Base-by-base conservation (phyloP, 139 green algal genomes). In the Volvox africanus region DNA sequence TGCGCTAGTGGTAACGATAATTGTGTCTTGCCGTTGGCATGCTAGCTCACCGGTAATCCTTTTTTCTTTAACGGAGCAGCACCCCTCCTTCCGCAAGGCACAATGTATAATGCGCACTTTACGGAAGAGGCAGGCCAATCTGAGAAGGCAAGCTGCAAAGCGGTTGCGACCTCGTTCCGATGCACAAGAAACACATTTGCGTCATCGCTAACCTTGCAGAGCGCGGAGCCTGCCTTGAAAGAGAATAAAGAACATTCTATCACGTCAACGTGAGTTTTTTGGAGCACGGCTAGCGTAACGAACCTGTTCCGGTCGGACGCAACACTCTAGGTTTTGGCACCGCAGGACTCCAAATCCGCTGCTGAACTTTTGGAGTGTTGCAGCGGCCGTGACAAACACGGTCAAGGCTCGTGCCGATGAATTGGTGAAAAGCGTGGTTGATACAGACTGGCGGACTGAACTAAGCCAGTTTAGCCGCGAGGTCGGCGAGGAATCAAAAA, bases 381-480 rank as follows among this genome's bases (percentile, higher is more conserved):
- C 96, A 0, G 87, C 65, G 13, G 93, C 94, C 1, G 89, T 98
- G 1, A 93, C 91, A 16, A 95, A 92, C 16, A 93, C 95, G 0
- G 93, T 98, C 24, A 96, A 95, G 77, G 93, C 95, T 26, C 92
- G 86, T 16, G 93, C 96, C 32, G 91, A 94, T 44, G 95, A 98
- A 55, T 86, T 98, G 22, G 94, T 96, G 26, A 90, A 93, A 55
- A 95, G 91, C 73, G 93, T 98, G 36, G 71, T 91, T 33, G 91
- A 97, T 28, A 97, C 95, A 0, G 96, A 98, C 86, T 98, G 96
- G 96, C 90, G 92, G 22, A 92, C 78, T 20, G 96, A 98, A 93
- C 88, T 98, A 21, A 78, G 92, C 82, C 91, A 94, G 0, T 97
- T 98, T 75, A 93, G 93, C 33, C 92, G 95, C 19, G 96, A 96